Base-by-base conservation (phyloP, 768 basidiomycete genomes). In the Suillus fuscotomentosus region DNA sequence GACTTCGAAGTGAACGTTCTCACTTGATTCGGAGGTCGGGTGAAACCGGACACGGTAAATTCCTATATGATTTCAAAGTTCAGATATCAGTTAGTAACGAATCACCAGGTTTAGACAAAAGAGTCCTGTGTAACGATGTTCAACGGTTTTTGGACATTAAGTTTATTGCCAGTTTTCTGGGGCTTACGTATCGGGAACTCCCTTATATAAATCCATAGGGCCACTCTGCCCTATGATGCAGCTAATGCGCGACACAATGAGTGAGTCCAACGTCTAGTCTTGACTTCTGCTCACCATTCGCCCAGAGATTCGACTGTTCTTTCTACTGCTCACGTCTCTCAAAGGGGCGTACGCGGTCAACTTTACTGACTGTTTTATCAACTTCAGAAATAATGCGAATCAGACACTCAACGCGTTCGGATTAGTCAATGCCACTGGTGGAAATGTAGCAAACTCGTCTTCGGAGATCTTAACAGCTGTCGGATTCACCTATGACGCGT, bases 401-500 rank as follows among this genome's bases (percentile, higher is more conserved):
- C 1, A 4, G n/a, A 66, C 45, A 0, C 62, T 27, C 38, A 10
- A 53, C 38, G 10, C 17, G 48, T 43, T 62, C 5, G 14, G 36
- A 34, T 17, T 73, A 64, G 56, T 8, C 17, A 3, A 22, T 38
- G 34, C n/a, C 36, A 54, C 45, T 31, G 64, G 41, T 14, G 5
- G 56, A 14, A 53, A 61, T 8, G 31, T 64, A 8, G 6, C 60
- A 9, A 43, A 43, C 42, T 8, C 17, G 7, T 24, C 27, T 7
- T n/a, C 34, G 36, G 36, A 56, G 13, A 66, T 71, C 5, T 55
- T 64, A 8, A 64, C 15, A n/a, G 38, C 47, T 1, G 61, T 42
- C 10, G 70, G 70, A 11, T 31, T 75, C 17, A 67, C 66, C 1
- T 11, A 67, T 2, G 0, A 2, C 11, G 60, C 62, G 1, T 73